A percentile compares a stretch with the other conserved stretches of the same genome.
Conservation (phyloP, 371 early-diverging fungal species). For the Rhizopus microsporus region DNA sequence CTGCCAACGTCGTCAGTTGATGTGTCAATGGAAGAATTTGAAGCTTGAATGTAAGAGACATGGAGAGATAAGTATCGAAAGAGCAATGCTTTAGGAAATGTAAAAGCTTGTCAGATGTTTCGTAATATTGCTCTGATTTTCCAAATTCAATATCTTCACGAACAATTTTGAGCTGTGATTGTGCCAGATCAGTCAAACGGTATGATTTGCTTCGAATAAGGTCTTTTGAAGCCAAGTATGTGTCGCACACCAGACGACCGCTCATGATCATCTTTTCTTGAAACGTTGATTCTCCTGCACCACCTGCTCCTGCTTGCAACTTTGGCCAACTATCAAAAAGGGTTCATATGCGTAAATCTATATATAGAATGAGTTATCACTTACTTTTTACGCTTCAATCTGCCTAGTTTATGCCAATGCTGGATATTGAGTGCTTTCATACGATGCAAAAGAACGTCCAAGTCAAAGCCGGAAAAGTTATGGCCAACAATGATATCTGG, state of each 20-base stretch:
- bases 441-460: slow-evolving; percentile 92
- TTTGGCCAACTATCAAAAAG: slow-evolving; percentile 66
- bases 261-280: slow-evolving; percentile 74
- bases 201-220: slow-evolving; percentile 86
- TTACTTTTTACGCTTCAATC: slow-evolving; percentile 79
- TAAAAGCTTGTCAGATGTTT: slow-evolving; percentile 58
- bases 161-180: slow-evolving; percentile 72
- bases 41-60: slow-evolving; percentile 83
- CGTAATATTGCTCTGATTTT: slow-evolving; percentile 71
- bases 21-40: slow-evolving; percentile 93
- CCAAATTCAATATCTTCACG: slow-evolving; percentile 91
- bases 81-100: slow-evolving; percentile 79
- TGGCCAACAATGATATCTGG: slow-evolving; percentile 98
- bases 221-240: slow-evolving; percentile 90
- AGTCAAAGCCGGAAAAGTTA: slow-evolving; percentile 91
- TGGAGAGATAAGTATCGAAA: slow-evolving; percentile 83
- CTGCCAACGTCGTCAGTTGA: slow-evolving; percentile 92
- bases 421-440: slow-evolving; percentile 79
- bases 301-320: slow-evolving; percentile 81
- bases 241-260: slow-evolving; percentile 96
- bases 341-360: not conserved
- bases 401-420: slow-evolving; percentile 65
- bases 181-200: slow-evolving; percentile 77
- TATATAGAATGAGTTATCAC: slow-evolving; percentile 10
- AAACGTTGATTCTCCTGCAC: slow-evolving; percentile 77